Evolutionary conservation across 805 yeast genomes (phyloP), one percentile per base, ranked within the genome.

Genomic region (Metschnikowia koreensis): DNA sequence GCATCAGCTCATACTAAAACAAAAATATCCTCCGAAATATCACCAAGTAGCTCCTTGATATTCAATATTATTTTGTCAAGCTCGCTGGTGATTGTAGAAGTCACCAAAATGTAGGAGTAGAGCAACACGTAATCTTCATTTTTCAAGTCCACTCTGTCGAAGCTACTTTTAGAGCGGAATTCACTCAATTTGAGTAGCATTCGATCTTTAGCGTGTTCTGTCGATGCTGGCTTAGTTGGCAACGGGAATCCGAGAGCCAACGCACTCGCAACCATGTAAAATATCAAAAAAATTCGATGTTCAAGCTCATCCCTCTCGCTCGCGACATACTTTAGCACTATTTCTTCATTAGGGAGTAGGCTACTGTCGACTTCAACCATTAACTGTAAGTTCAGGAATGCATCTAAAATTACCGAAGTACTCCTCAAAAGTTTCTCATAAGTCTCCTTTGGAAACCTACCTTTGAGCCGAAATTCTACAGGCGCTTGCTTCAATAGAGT

Each of bases 181-280:
- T 81, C 83, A 53, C 80, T 82, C 56, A 88, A 70, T 58, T 86
- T 87, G 43, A 75, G 79, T 55, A 88, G 73, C 72, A 89, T 74
- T 34, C 91, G 67, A 54, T 84, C 89, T 58, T 84, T 81, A 0
- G 94, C 85, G 62, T 85, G 87, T 41, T 81, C 87, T 0, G 90
- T 85, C 0, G 89, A 83, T 0, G 94, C 93, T 1, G 92, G 85
- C 58, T 83, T 84, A 26, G 79, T 81, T 0, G 96, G 96, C 26
- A 89, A 63, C 1, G 96, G 96, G 51, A 87, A 81, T 2, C 91
- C 90, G 9, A 89, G 70, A 41, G 82, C 79, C 71, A 89, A 74
- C 0, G 96, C 87, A 10, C 93, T 83, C 2, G 96, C 83, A 13
- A 86, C 69, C 86, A 84, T 84, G 69, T 89, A 89, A 64, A 89